These are phyloP conservation scores for Calocera cornea DNA, from an alignment of 768 basidiomycete genomes.

Conservation along the genomic window DNA sequence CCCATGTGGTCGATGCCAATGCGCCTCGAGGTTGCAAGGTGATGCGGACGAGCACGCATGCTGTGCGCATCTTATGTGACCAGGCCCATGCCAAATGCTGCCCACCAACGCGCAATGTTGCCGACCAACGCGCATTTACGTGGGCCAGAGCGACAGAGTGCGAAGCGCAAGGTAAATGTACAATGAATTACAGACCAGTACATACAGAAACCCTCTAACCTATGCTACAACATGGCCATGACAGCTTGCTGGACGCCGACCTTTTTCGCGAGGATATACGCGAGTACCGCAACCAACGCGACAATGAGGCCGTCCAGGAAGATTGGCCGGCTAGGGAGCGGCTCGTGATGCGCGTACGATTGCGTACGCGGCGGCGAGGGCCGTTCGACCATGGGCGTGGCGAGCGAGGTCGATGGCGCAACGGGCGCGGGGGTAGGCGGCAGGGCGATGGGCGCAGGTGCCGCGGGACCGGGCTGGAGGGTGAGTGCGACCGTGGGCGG, in stretches of 20 bases:
- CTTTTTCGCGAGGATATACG: neutral
- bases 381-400: neutral
- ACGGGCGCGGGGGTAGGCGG: neutral
- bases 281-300: neutral
- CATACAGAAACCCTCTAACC: neutral
- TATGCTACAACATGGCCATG: neutral
- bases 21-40: too few relatives aligned
- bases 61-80: too few relatives aligned
- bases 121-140: too few relatives aligned
- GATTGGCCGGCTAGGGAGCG: neutral
- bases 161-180: neutral
- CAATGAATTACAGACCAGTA: neutral
- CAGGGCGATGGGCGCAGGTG: neutral
- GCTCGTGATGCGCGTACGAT: neutral
- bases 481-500: neutral
- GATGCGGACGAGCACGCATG: too few relatives aligned
- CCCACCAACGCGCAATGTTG: too few relatives aligned
- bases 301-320: neutral
- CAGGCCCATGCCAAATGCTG: too few relatives aligned
- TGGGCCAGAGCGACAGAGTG: too few relatives aligned
- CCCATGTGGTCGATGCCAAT: too few relatives aligned
- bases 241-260: neutral
- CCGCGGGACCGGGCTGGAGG: neutral
- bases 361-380: neutral
- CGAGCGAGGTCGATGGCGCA: neutral